phyloP scores from a whole-genome alignment of 306 rosid species.

The Erythrophleum fordii region DNA sequence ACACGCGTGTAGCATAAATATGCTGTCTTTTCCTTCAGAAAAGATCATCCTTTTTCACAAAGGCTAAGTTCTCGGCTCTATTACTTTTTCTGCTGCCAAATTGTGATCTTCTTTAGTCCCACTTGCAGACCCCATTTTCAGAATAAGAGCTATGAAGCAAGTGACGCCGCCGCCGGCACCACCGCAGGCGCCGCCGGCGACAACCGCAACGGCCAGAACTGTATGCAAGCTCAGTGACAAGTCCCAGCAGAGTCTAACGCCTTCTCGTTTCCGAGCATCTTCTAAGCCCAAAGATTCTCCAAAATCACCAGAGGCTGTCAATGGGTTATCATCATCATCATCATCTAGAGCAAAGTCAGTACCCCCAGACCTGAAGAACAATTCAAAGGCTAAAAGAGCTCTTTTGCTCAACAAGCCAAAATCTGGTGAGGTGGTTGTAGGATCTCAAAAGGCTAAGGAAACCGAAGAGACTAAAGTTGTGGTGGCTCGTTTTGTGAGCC shows the following conservation, averaged over 20 bases:
- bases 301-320: slow-evolving; percentile 41
- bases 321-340: slow-evolving; percentile 40
- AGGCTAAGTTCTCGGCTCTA: slow-evolving; percentile 17
- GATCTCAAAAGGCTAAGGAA: slow-evolving; percentile 61
- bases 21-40: slow-evolving; percentile 39
- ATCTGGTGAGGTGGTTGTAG: slow-evolving; percentile 49
- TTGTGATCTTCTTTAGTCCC: slow-evolving; percentile 9
- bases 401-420: slow-evolving; percentile 49
- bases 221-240: slow-evolving; percentile 42
- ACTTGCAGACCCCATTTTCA: slow-evolving; percentile 41
- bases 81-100: slow-evolving; percentile 10
- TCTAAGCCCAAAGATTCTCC: slow-evolving; percentile 58
- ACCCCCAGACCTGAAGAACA: slow-evolving; percentile 56
- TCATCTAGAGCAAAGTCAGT: slow-evolving; percentile 56
- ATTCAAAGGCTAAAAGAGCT: slow-evolving; percentile 52
- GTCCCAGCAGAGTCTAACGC: slow-evolving; percentile 41
- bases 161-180: slow-evolving; percentile 37
- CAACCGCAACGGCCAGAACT: slow-evolving; percentile 32
- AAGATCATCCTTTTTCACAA: slow-evolving; percentile 2
- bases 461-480: slow-evolving; percentile 46
- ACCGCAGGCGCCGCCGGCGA: slow-evolving; percentile 3
- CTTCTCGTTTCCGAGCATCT: slow-evolving; percentile 59
- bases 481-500: slow-evolving; percentile 44
- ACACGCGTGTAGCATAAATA: slow-evolving; percentile 32
- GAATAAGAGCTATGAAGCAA: slow-evolving; percentile 47